Evolutionary conservation across 2,329 filamentous ascomycete genomes (phyloP), one percentile per base, ranked within the genome.

Genomic region (Blastomyces emzantsi): DNA sequence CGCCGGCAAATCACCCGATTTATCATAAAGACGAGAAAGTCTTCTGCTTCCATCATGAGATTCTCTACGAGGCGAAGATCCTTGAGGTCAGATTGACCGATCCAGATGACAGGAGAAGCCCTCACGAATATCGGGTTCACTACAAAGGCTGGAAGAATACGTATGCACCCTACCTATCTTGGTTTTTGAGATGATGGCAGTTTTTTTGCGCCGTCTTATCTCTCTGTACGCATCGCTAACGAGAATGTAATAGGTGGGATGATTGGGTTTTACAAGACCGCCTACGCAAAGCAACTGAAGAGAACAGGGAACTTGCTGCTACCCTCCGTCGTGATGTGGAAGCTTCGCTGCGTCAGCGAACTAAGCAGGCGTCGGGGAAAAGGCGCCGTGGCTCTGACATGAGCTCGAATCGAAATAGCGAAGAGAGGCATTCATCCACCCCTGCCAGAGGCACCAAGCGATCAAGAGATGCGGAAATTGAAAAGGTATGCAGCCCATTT

Each of bases 71-170:
- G 77, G 94, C 94, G 69, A 97, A 97, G 79, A 88, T 99, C 61
- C 85, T 96, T 67, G 92, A 97, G 68, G 82, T 90, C 41, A 86
- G 83, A 70, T 79, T 80, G 75, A 81, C 83, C 71, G 85, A 87
- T 65, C 74, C 79, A 7, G 80, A 80, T 55, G 87, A 88, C 72
- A 87, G 89, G 76, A 87, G 86, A 74, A 88, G 87, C 66, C 86
- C 88, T 43, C 92, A 86, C 73, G 86, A 91, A 74, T 99, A 96
- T 80, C 90, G 90, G 73, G 90, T 99, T 63, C 94, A 99, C 78
- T 99, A 99, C 81, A 97, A 97, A 78, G 94, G 94, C 72, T 99
- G 94, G 94, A 99, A 99, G 82, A 92, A 93, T 76, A 97, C 92
- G 83, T 90, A 80, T 79, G 52, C 47, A 65, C 66, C 36, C 60